These are phyloP conservation scores for Zopfia rhizophila DNA, from an alignment of 2,329 filamentous ascomycete species.

Conservation along the genomic window DNA sequence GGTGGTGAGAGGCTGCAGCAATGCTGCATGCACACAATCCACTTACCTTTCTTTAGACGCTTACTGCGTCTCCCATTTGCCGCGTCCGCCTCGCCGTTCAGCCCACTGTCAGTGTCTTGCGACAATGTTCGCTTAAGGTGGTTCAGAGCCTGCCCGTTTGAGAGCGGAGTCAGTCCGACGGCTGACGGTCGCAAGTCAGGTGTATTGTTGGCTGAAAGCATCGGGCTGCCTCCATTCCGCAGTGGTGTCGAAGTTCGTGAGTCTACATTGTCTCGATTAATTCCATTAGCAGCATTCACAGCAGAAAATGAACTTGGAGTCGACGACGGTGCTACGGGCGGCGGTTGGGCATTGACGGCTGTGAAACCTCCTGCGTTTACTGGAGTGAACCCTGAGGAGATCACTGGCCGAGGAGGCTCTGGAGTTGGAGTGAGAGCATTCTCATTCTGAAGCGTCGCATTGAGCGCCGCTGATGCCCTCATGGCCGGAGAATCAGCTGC, in stretches of 20 bases:
- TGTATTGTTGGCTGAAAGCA: slow-evolving; percentile 71
- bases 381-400: slow-evolving; percentile 73
- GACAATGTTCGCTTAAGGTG: slow-evolving; percentile 79
- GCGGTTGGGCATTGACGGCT: slow-evolving; percentile 67
- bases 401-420: slow-evolving; percentile 70
- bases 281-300: slow-evolving; percentile 64
- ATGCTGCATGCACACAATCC: slow-evolving; percentile 24
- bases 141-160: slow-evolving; percentile 64
- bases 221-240: slow-evolving; percentile 70
- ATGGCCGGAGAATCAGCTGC: slow-evolving; percentile 75
- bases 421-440: slow-evolving; percentile 39
- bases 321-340: slow-evolving; percentile 33
- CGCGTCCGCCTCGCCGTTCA: slow-evolving; percentile 65
- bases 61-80: slow-evolving; percentile 79
- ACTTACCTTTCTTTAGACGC: slow-evolving; percentile 84
- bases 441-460: slow-evolving; percentile 62
- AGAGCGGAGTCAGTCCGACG: slow-evolving; percentile 56
- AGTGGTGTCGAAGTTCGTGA: slow-evolving; percentile 68
- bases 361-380: slow-evolving; percentile 74
- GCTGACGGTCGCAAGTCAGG: slow-evolving; percentile 70
- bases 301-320: slow-evolving; percentile 63
- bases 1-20: slow-evolving; percentile 29
- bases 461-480: slow-evolving; percentile 65
- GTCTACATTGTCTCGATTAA: slow-evolving; percentile 63
- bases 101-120: slow-evolving; percentile 64